Base-by-base conservation (phyloP, 441 rosid genomes). In the Corymbia calophylla region DNA sequence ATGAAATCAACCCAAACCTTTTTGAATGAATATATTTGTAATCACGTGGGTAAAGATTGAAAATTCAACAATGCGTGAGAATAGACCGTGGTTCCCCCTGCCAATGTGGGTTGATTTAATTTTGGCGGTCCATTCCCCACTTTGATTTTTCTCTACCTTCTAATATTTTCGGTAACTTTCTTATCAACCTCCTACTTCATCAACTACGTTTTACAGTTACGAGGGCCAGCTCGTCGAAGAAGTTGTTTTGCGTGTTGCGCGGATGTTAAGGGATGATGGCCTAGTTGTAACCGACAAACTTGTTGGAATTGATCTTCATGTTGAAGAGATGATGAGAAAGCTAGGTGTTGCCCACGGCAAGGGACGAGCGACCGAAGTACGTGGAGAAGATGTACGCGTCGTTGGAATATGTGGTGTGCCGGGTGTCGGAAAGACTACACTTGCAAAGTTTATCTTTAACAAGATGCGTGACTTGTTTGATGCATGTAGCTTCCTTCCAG, bases 141-240 rank as follows among this genome's bases (percentile, higher is more conserved):
- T 55, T 55, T 49, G 51, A 49, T 9, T 55, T 51, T 3, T 23
- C 12, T 56, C 29, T 9, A 23, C 29, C 62, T 9, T 56, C 0
- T 9, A 56, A 23, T 4, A 55, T 23, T 56, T 15, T 56, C 9
- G 0, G 62, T 9, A 4, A 23, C 29, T 56, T 23, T 23, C 29
- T 56, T 56, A 56, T 56, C 12, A 8, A 21, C 62, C 29, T 56
- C 62, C 5, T 56, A 1, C 12, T 56, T 56, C 62, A 56, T 23
- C 62, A 23, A 27, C 23, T 56, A 56, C 62, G 3, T 23, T 11
- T 9, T 56, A 13, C 29, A 56, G 62, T 11, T 9, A 56, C 29
- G 29, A 23, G 6, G 29, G 1, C 29, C 13, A 56, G 29, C 62
- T 56, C 13, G 0, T 11, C 5, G 0, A 2, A 56, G 13, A 56